Percentiles rank a stretch among this genome's conserved stretches.
Evolutionary conservation across 352 stramenopile species (phyloP).

Genomic region (Phytophthora nicotianae): DNA sequence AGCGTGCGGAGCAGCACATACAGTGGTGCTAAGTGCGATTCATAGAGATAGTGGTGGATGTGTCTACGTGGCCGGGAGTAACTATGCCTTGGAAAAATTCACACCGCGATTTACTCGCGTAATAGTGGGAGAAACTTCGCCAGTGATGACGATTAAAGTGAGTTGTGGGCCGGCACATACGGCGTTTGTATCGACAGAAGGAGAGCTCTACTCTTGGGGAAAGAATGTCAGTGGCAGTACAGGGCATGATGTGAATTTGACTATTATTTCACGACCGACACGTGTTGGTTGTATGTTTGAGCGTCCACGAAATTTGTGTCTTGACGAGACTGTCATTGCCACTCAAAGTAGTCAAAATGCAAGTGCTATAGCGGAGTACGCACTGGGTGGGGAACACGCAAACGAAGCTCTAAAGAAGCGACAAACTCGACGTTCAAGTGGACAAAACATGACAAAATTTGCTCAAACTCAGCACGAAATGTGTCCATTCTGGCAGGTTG

Average conservation of each 20-base stretch:
- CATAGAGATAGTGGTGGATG: constrained; percentile 34
- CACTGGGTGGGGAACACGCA: constrained; percentile 38
- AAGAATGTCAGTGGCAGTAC: constrained; percentile 74
- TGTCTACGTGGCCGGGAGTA: constrained; percentile 74
- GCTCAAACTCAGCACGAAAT: constrained; percentile 74
- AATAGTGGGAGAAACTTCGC: constrained; percentile 18
- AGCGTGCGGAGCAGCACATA: constrained; percentile 71
- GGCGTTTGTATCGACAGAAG: constrained; percentile 59
- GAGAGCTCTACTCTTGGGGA: constrained; percentile 79
- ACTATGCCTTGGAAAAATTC: constrained; percentile 66
- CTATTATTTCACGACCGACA: constrained; percentile 45
- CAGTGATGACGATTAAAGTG: constrained; percentile 41
- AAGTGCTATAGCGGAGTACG: constrained; percentile 48
- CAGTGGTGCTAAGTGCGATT: constrained; percentile 50
- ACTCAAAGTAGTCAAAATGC: constrained; percentile 76
- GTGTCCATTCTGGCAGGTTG: constrained; percentile 80
- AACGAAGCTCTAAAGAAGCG: constrained; percentile 8
- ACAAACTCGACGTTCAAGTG: constrained; percentile 17
- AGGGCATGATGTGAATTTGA: constrained; percentile 47
- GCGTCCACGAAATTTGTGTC: constrained; percentile 55
- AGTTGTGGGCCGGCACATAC: constrained; percentile 78
- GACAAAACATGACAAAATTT: constrained; percentile 23
- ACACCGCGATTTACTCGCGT: constrained; percentile 57
- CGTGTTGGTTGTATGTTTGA: constrained; percentile 69
- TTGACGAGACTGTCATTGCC: constrained; percentile 32